Percentiles rank a stretch among this genome's conserved stretches.
These are phyloP conservation scores for Ilyonectria mors-panacis DNA, from an alignment of 2,329 filamentous ascomycete genomes.

Conservation along the genomic window DNA sequence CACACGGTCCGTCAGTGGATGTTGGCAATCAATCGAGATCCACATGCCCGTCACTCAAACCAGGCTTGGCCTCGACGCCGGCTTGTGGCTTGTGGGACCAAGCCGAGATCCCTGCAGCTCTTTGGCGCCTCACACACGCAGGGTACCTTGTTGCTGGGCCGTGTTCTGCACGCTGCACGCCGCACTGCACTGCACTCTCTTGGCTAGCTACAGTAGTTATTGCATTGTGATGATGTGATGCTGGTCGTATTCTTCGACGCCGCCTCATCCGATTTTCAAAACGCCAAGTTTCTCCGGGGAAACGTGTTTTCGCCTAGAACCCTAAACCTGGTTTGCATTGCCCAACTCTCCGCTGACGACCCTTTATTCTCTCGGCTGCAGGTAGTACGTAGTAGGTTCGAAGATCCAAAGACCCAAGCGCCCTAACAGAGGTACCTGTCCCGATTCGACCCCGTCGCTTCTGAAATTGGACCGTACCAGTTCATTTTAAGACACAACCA, in stretches of 20 bases:
- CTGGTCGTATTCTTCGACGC: neutral
- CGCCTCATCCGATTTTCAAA: neutral
- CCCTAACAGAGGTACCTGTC: constrained; percentile 27
- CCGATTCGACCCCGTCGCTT: constrained; percentile 35
- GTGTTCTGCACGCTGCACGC: no score
- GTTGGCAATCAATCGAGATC: constrained; percentile 47
- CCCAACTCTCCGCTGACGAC: neutral
- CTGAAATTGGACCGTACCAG: constrained; percentile 37
- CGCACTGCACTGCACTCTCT: no score
- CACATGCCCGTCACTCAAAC: constrained; percentile 44
- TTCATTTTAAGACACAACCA: constrained; percentile 40
- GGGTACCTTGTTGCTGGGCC: no score
- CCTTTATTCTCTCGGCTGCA: neutral
- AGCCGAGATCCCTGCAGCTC: constrained; percentile 37
- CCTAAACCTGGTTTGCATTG: neutral
- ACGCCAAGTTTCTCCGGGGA: neutral
- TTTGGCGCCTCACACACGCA: constrained; percentile 23
- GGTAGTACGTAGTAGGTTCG: neutral
- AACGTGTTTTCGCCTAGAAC: neutral
- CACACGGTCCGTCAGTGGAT: constrained; percentile 39
- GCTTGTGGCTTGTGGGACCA: constrained; percentile 44
- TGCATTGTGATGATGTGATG: neutral
- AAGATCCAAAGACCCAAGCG: neutral
- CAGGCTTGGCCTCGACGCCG: constrained; percentile 41
- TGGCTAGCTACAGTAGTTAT: neutral